These are phyloP conservation scores for Trypanosoma congolense DNA, from an alignment of 208 protist species.

Conservation along the genomic window DNA sequence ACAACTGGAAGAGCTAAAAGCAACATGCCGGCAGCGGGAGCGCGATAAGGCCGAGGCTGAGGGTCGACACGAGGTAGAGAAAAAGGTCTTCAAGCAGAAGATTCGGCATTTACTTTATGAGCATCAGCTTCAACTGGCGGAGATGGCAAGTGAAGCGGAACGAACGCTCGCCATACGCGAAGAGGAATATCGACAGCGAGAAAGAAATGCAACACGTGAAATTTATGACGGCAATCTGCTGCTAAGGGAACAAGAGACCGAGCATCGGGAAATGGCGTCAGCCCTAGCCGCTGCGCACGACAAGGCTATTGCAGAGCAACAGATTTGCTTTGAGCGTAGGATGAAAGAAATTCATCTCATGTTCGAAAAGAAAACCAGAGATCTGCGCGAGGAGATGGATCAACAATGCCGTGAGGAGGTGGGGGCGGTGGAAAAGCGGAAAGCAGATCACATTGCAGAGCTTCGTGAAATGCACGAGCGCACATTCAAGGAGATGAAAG, in stretches of 20 bases:
- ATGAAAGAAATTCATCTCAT: conserved; percentile 93
- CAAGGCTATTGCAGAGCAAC: conserved; percentile 84
- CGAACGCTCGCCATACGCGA: conserved; percentile 79
- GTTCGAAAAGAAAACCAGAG: conserved; percentile 92
- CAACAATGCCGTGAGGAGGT: conserved; percentile 89
- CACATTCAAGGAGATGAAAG: conserved; percentile 96
- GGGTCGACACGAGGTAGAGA: conserved; percentile 93
- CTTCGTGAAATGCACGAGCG: conserved; percentile 93
- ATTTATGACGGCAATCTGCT: conserved; percentile 83
- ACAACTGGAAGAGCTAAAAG: conserved; percentile 84
- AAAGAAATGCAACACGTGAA: conserved; percentile 76
- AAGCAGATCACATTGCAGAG: conserved; percentile 94
- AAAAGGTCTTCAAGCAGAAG: conserved; percentile 97
- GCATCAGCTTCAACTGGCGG: conserved; percentile 90
- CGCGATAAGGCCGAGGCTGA: conserved; percentile 90
- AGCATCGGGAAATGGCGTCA: conserved; percentile 79
- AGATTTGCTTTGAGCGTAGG: conserved; percentile 83
- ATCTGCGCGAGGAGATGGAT: conserved; percentile 89
- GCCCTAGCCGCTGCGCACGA: conserved; percentile 77
- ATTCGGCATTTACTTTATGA: conserved; percentile 95
- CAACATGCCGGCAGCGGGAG: conserved; percentile 84
- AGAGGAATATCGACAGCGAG: conserved; percentile 85
- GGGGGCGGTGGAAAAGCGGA: conserved; percentile 93
- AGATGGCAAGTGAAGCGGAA: conserved; percentile 88
- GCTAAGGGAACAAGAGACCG: conserved; percentile 83